Base-by-base conservation (phyloP, 1,284 basidiomycete genomes). In the Puccinia coronata region DNA sequence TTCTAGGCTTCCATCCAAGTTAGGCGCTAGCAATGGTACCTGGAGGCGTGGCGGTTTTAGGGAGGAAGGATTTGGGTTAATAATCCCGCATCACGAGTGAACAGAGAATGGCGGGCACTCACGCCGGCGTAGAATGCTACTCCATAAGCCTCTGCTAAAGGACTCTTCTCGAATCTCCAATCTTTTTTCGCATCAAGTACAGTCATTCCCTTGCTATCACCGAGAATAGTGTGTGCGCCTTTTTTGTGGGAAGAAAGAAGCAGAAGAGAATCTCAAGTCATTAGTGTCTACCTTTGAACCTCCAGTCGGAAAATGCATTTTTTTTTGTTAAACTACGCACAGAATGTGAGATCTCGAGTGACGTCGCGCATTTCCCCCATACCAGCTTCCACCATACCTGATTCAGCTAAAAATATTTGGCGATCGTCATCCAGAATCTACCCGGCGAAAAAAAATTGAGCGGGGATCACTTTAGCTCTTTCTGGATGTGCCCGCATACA, bases 361-460 rank as follows among this genome's bases (percentile, higher is more conserved):
- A 71, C 61, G 4, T 74, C 79, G 23, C 79, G 43, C 49, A 53
- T 53, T 8, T 28, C 79, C 8, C 36, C 63, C 39, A 67, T 2
- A 1, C 63, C 63, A 14, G 63, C 63, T 28, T 67, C 63, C 2
- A 4, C n/a, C 12, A 61, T 1, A 25, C 71, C 71, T 0, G 79
- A 74, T 69, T 73, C 71, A 3, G 84, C 85, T 36, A 85, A 81
- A 82, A 85, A 85, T 31, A 85, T 79, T 71, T 85, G 84, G 36
- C 82, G 77, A 23, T 85, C 83, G 36, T 84, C 84, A 69, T 84
- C 83, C 36, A 85, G 82, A 39, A 81, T 74, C 79, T 81, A 47
- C 43, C 18, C 20, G 9, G 12, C 25, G 63, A n/a, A 20, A 31
- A 31, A 0, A 36, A 36, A 0, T 16, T 51, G 41, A 14, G 31